phyloP scores from a whole-genome alignment of 2,329 filamentous ascomycete species.

The Colletotrichum noveboracense region DNA sequence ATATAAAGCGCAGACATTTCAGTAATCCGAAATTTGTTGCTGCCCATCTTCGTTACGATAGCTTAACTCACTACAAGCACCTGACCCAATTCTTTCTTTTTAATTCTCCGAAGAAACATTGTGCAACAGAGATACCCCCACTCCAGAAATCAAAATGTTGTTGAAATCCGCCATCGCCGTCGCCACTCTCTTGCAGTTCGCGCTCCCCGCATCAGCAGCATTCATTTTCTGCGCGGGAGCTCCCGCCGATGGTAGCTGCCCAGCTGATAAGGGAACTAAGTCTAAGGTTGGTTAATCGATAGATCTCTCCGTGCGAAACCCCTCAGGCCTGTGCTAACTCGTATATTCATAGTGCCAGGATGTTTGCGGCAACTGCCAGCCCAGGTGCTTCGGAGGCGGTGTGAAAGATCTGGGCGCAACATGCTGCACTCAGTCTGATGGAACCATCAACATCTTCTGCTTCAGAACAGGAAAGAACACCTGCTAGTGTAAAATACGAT shows the following conservation, averaged over 20 bases:
- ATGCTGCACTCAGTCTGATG: background rate
- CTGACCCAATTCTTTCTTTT: background rate
- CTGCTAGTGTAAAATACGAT: background rate
- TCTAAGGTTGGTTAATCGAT: background rate
- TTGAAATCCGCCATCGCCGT: background rate
- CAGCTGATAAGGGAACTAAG: background rate
- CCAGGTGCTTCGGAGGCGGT: background rate
- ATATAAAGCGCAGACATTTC: background rate
- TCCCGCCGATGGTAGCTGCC: background rate
- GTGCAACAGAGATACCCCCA: background rate
- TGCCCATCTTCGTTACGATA: background rate
- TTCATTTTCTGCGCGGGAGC: background rate
- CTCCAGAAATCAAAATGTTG: background rate
- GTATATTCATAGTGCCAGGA: background rate
- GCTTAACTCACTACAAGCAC: background rate
- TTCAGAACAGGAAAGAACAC: background rate
- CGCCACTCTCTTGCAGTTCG: background rate
- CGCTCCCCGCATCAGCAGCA: background rate
- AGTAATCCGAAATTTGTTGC: background rate
- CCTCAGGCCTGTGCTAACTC: background rate
- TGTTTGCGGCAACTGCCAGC: background rate
- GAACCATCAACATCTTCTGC: background rate
- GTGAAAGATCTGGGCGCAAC: background rate
- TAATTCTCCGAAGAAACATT: background rate
- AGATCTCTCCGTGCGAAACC: background rate